Percentiles rank a stretch among this genome's conserved stretches.
phyloP scores from a whole-genome alignment of 495 filamentous ascomycete species.

The Penicillium riverlandense region DNA sequence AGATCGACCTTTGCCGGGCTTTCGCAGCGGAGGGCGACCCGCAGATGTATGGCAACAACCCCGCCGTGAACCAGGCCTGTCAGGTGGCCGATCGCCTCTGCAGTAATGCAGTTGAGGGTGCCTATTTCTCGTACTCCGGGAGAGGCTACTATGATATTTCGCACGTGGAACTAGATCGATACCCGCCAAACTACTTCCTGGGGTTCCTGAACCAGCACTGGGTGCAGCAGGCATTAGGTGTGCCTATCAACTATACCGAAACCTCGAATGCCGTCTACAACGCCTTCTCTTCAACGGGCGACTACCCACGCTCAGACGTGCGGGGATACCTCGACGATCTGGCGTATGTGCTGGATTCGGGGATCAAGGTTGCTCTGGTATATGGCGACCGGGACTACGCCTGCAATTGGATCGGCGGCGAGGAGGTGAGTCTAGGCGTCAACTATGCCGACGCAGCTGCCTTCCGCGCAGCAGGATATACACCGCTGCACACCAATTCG shows the following conservation, averaged over 20 bases:
- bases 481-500: too few relatives aligned
- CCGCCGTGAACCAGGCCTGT: slow-evolving; percentile 34
- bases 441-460: too few relatives aligned
- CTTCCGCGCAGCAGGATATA: too few relatives aligned
- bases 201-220: slow-evolving; percentile 58
- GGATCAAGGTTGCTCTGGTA: slow-evolving; percentile 60
- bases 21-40: too few relatives aligned
- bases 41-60: slow-evolving; percentile 39
- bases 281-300: slow-evolving; percentile 45
- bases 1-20: too few relatives aligned
- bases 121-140: slow-evolving; percentile 21
- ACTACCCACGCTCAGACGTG: slow-evolving; percentile 36
- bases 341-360: slow-evolving; percentile 43
- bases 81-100: slow-evolving; percentile 29
- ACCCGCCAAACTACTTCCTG: slow-evolving; percentile 53
- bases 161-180: slow-evolving; percentile 45
- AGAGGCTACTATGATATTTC: slow-evolving; percentile 61
- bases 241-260: slow-evolving; percentile 59
- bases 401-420: slow-evolving; percentile 49
- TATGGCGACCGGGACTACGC: slow-evolving; percentile 59
- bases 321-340: slow-evolving; percentile 48
- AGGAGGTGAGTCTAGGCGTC: too few relatives aligned
- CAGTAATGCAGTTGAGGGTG: slow-evolving; percentile 28
- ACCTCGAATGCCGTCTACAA: slow-evolving; percentile 30
- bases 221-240: slow-evolving; percentile 58